phyloP scores from a whole-genome alignment of 169 alveolate species.

The Plasmodium inui region DNA sequence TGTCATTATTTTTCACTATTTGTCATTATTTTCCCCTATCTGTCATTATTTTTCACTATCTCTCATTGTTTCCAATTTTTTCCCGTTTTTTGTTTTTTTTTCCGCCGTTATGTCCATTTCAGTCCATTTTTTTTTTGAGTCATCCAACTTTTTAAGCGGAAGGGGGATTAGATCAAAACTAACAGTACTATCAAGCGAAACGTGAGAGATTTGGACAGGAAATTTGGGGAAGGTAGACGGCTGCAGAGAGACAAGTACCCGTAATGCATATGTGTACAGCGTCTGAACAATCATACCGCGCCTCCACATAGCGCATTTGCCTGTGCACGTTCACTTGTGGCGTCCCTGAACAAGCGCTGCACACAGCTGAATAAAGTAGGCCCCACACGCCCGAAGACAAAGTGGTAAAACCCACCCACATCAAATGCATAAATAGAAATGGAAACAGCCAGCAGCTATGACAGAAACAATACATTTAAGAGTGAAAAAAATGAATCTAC shows the following conservation, averaged over 20 bases:
- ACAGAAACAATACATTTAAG: conserved; percentile 1
- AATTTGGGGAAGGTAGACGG: background rate
- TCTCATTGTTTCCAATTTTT: background rate
- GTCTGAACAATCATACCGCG: background rate
- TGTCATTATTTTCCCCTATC: background rate
- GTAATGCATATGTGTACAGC: background rate
- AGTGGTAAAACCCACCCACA: conserved; percentile 2
- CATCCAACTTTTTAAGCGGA: background rate
- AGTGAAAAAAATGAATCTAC: background rate
- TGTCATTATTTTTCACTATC: background rate
- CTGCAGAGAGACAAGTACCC: background rate
- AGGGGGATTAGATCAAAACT: background rate
- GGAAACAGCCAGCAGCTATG: conserved; percentile 11
- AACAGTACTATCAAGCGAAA: background rate
- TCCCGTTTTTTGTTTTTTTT: background rate
- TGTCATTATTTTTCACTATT: background rate
- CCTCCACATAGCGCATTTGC: background rate
- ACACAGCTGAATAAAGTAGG: background rate
- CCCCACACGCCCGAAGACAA: background rate
- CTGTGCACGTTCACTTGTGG: background rate
- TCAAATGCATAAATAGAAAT: conserved; percentile 29
- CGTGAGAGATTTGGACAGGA: background rate
- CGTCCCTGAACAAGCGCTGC: background rate
- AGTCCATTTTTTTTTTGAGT: background rate
- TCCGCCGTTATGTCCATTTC: background rate